Base-by-base conservation (phyloP, 495 filamentous ascomycete genomes). In the Penicillium coffeae region DNA sequence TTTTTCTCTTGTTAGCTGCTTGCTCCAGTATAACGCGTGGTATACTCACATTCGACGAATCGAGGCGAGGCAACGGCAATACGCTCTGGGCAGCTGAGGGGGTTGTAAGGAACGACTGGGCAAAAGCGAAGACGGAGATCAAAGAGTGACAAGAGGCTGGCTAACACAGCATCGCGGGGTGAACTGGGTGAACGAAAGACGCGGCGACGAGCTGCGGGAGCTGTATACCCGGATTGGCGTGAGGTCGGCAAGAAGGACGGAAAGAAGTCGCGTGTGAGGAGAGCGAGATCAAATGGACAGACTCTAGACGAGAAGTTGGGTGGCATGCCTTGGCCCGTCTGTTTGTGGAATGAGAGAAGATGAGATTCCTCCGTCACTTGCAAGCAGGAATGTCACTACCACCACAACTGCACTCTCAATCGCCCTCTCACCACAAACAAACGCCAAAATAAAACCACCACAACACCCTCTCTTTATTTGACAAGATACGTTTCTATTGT, bases 251-350 rank as follows among this genome's bases (percentile, higher is more conserved):
- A 21, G 37, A 49, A 25, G 19, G 39, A 37, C 39, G 21, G 35
- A 18, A 45, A 18, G 41, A 34, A 12, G 38, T 9, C 19, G 13
- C 15, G 18, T 22, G 30, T 37, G 16, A 13, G 16, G 45, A 22
- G 21, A 35, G 10, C n/a, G 42, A 13, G 37, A 51, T 42, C 38
- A 39, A 47, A 49, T 53, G 50, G 48, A 16, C 22, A 40, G 15
- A 5, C 27, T 50, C 21, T 44, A 37, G 50, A 22, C 35, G 30
- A 38, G 34, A 34, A 21, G 21, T 41, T n/a, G 9, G 12, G 42
- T 51, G 53, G 48, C 53, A 56, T 56, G 48, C 53, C 45, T 51
- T 35, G 44, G 48, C 48, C 47, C 53, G 19, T 48, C 48, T 56
- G 47, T 52, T 49, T 41, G 45, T 41, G 36, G 45, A 40, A 47